phyloP scores from a whole-genome alignment of 352 stramenopile species.

The Elongisporangium senticosum region DNA sequence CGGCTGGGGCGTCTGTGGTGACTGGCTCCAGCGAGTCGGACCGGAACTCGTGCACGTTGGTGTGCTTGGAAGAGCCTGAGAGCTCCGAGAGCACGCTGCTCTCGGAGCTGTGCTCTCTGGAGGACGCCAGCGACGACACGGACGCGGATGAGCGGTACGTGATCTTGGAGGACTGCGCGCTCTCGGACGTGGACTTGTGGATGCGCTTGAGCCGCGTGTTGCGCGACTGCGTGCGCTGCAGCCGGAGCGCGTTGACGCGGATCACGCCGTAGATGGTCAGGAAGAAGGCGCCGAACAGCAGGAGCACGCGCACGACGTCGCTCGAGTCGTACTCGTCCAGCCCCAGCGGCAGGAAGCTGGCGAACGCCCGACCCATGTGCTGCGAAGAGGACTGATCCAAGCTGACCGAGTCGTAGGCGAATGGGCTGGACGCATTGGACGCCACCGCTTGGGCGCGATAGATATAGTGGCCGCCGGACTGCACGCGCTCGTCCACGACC shows the following conservation, averaged over 20 bases:
- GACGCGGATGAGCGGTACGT: conserved; percentile 22
- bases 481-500: conserved; percentile 23
- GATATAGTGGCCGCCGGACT: conserved; percentile 25
- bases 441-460: conserved; percentile 40
- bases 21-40: background rate
- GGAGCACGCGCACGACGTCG: conserved; percentile 35
- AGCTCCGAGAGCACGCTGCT: conserved; percentile 9
- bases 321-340: conserved; percentile 11
- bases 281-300: conserved; percentile 48
- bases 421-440: conserved; percentile 33
- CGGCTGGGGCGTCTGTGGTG: conserved; percentile 5
- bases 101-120: conserved; percentile 18
- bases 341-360: conserved; percentile 2
- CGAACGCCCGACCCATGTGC: background rate
- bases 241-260: conserved; percentile 40
- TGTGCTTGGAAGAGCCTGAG: background rate
- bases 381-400: conserved; percentile 2
- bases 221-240: conserved; percentile 44
- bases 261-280: conserved; percentile 50
- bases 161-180: conserved; percentile 13
- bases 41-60: conserved; percentile 5
- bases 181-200: conserved; percentile 33
- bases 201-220: conserved; percentile 45
- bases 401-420: conserved; percentile 30
- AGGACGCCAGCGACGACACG: conserved; percentile 24